Conservation (phyloP, 768 basidiomycete genomes). For the Russula sp. region DNA sequence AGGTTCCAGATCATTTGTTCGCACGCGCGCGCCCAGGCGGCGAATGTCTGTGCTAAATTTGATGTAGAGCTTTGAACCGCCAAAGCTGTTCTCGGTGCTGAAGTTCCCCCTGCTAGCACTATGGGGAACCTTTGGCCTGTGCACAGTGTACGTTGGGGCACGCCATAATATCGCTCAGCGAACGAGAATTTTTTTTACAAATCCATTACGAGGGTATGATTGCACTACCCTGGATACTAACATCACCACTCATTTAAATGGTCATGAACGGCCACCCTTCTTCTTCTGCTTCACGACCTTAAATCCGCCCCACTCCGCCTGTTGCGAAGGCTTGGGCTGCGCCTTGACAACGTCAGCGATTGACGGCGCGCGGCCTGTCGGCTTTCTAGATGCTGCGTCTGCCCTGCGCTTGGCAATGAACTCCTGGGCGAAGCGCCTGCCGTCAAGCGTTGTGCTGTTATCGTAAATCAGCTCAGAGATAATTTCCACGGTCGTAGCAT, state of each 20-base stretch:
- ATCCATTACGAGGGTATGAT: slow-evolving; percentile 8
- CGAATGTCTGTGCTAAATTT: background rate
- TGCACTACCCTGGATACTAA: slow-evolving; percentile 1
- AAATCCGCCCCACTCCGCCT: slow-evolving; percentile 80
- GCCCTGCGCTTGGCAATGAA: slow-evolving; percentile 83
- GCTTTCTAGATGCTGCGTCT: slow-evolving; percentile 59
- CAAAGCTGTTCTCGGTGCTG: too few relatives aligned
- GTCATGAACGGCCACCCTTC: slow-evolving; percentile 58
- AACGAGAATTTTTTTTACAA: background rate
- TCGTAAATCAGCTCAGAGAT: slow-evolving; percentile 95
- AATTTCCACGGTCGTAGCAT: slow-evolving; percentile 75
- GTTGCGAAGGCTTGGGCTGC: slow-evolving; percentile 65
- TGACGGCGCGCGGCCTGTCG: slow-evolving; percentile 50
- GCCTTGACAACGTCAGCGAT: slow-evolving; percentile 90
- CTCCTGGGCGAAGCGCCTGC: slow-evolving; percentile 89
- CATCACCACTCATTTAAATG: background rate
- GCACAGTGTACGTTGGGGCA: background rate
- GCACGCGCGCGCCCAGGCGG: too few relatives aligned
- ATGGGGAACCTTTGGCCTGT: too few relatives aligned
- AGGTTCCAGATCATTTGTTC: background rate
- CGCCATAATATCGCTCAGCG: background rate
- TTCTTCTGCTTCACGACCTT: slow-evolving; percentile 97
- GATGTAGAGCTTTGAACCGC: background rate
- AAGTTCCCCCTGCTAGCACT: too few relatives aligned
- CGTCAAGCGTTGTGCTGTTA: slow-evolving; percentile 91